Conservation (phyloP, 139 green algal species). For the Chlamydomonas sp. region DNA sequence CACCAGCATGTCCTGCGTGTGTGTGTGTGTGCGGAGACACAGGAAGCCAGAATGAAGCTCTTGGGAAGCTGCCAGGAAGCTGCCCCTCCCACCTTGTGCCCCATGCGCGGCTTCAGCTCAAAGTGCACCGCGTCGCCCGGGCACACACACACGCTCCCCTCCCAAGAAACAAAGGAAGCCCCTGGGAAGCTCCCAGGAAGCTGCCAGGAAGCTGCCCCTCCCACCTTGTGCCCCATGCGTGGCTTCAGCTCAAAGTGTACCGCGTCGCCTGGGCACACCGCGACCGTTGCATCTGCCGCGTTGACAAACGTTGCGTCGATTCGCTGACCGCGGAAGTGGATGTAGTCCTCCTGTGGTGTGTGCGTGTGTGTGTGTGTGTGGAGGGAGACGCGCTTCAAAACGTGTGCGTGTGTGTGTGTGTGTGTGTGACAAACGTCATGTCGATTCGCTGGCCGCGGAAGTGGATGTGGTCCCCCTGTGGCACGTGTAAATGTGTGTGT, state of each 20-base stretch:
- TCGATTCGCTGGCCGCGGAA: conserved; percentile 14
- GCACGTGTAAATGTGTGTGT: too few species aligned
- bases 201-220: too few species aligned
- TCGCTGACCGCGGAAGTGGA: conserved; percentile 14
- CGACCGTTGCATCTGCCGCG: neutral
- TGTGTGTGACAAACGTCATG: conserved; percentile 12
- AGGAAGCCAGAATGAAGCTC: neutral
- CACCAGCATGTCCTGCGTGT: conserved; percentile 12
- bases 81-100: too few species aligned
- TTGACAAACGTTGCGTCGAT: conserved; percentile 16
- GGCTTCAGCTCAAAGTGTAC: conserved; percentile 15
- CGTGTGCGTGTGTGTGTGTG: too few species aligned
- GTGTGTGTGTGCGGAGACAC: too few species aligned
- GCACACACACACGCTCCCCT: neutral
- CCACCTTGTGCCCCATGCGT: conserved; percentile 9
- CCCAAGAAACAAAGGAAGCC: neutral
- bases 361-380: too few species aligned
- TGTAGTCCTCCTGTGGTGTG: conserved; percentile 18
- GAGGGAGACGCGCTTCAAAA: too few species aligned
- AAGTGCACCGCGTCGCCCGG: conserved; percentile 18
- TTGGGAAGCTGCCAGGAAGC: too few species aligned
- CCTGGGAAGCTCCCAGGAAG: neutral
- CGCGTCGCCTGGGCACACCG: conserved; percentile 13
- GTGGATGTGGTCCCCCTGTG: conserved; percentile 17
- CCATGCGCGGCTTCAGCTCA: conserved; percentile 7